A percentile compares a stretch with the other conserved stretches of the same genome.
These are phyloP conservation scores for Cladosporium sp. DNA, from an alignment of 2,329 filamentous ascomycete genomes.

Conservation along the genomic window DNA sequence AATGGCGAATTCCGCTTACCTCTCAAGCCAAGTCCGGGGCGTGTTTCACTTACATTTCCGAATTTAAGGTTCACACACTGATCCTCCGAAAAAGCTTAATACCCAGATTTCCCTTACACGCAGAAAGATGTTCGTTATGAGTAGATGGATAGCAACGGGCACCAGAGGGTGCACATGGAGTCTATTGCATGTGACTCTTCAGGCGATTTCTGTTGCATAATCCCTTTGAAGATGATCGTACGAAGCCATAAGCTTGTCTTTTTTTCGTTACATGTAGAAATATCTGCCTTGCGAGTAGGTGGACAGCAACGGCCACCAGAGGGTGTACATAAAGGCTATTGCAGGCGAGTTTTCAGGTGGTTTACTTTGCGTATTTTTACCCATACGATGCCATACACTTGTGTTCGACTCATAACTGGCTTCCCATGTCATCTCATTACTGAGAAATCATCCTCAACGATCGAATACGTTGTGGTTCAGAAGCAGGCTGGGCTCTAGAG, in stretches of 20 bases:
- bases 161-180: neutral
- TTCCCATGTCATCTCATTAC: too few species aligned
- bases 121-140: neutral
- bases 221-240: neutral
- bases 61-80: neutral
- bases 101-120: neutral
- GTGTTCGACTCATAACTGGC: neutral
- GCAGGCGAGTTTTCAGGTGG: too few species aligned
- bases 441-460: too few species aligned
- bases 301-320: neutral
- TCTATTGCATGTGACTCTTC: neutral
- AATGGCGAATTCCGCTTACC: neutral
- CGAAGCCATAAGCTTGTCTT: neutral
- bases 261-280: too few species aligned
- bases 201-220: neutral
- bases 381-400: too few species aligned
- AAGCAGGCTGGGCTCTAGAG: too few species aligned
- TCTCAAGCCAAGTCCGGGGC: neutral
- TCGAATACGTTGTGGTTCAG: too few species aligned
- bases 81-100: neutral
- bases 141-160: neutral
- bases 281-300: too few species aligned
- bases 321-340: neutral
- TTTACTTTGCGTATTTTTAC: too few species aligned
- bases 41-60: neutral